Evolutionary conservation across 2,329 filamentous ascomycete species (phyloP).

Genomic region (Aschersonia sp.): DNA sequence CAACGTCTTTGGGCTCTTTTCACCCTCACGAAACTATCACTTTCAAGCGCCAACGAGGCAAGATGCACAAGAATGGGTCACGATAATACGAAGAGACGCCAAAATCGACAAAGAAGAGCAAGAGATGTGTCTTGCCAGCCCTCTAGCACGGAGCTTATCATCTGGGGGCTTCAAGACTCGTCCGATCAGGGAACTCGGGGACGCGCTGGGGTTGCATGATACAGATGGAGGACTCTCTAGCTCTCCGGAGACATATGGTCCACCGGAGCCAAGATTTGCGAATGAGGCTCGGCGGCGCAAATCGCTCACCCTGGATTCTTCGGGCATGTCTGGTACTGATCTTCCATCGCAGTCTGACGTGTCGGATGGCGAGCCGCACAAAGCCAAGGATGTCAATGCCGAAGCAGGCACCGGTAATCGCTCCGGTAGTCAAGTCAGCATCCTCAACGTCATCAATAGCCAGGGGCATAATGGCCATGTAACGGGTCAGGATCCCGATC

Average conservation of each 20-base stretch:
- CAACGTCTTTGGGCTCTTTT: constrained; percentile 86
- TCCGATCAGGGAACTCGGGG: constrained; percentile 2
- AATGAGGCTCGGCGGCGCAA: constrained; percentile 28
- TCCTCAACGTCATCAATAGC: constrained; percentile 10
- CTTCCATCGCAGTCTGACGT: constrained; percentile 76
- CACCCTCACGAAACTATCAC: constrained; percentile 80
- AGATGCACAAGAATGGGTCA: constrained; percentile 79
- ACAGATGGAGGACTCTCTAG: constrained; percentile 36
- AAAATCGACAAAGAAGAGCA: constrained; percentile 82
- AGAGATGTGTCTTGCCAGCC: constrained; percentile 62
- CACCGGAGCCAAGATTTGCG: constrained; percentile 19
- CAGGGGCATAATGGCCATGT: constrained; percentile 11
- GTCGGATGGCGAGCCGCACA: constrained; percentile 51
- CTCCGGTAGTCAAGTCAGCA: constrained; percentile 51
- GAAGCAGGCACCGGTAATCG: constrained; percentile 20
- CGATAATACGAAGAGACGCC: constrained; percentile 63
- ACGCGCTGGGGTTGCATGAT: constrained; percentile 11
- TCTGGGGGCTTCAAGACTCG: constrained; percentile 8
- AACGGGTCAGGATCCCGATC: constrained; percentile 56
- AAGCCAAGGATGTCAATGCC: constrained; percentile 24
- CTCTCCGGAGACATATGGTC: constrained; percentile 41
- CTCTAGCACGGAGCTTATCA: constrained; percentile 35
- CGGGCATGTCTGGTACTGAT: constrained; percentile 47
- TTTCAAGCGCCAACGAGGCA: constrained; percentile 60
- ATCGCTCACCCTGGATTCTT: constrained; percentile 51